Evolutionary conservation across 2,329 filamentous ascomycete species (phyloP).

Genomic region (Ascochyta clinopodiicola): DNA sequence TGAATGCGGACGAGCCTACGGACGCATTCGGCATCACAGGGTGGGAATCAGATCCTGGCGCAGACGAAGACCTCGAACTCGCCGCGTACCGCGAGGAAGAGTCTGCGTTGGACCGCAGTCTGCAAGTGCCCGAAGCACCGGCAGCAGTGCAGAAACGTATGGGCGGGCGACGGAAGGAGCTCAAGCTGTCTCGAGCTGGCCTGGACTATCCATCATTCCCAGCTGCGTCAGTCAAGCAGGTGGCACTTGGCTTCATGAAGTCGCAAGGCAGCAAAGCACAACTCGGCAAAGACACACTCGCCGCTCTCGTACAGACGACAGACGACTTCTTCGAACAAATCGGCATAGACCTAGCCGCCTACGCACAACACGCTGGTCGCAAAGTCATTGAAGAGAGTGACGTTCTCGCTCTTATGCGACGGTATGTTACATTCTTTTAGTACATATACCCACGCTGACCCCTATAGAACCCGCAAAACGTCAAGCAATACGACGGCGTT

Average conservation of each 20-base stretch:
- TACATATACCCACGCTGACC: constrained; percentile 26
- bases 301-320: constrained; percentile 77
- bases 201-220: constrained; percentile 79
- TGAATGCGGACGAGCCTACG: constrained; percentile 26
- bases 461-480: constrained; percentile 63
- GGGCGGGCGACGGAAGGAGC: constrained; percentile 54
- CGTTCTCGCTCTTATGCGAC: constrained; percentile 79
- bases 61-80: constrained; percentile 38
- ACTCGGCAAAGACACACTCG: constrained; percentile 75
- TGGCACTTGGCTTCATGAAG: constrained; percentile 74
- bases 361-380: constrained; percentile 80
- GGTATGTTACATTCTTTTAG: constrained; percentile 62
- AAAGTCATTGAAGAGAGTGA: constrained; percentile 88
- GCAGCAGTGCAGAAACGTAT: constrained; percentile 21
- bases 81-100: constrained; percentile 45
- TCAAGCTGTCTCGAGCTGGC: constrained; percentile 71
- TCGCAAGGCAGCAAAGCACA: constrained; percentile 71
- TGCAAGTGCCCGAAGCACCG: constrained; percentile 34
- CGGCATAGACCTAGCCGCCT: constrained; percentile 78
- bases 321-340: constrained; percentile 94
- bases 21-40: constrained; percentile 28
- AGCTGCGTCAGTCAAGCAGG: constrained; percentile 71
- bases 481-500: constrained; percentile 76
- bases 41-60: constrained; percentile 41
- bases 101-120: constrained; percentile 44